Evolutionary conservation across 169 alveolate genomes (phyloP), one percentile per base, ranked within the genome.

Genomic region (Babesia ovata): DNA sequence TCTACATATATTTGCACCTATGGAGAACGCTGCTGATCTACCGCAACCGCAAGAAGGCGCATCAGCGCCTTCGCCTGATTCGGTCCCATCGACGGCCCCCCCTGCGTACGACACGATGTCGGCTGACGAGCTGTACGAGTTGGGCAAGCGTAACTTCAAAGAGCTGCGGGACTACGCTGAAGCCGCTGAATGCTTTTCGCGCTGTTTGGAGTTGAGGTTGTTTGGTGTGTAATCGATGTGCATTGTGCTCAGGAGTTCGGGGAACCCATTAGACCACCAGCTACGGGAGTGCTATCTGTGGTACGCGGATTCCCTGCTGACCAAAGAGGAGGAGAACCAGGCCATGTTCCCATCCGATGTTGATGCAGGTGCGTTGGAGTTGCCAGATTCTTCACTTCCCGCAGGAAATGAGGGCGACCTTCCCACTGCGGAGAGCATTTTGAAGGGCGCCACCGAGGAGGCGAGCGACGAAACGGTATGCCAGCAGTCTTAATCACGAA

Each of bases 261-360:
- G 63, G 26, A 74, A 82, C 59, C 89, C 89, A 9, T 45, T 19
- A 33, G 70, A 82, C 62, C 17, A 19, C 28, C 16, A 57, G 14
- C 75, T 82, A 36, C 48, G 85, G 22, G 79, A 82, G 33, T 73
- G 73, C 67, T 82, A 82, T 81, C 89, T 82, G 42, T 82, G 89
- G 89, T 82, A 49, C 75, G 89, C 85, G 12, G 89, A 82, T 48
- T 49, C 89, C 48, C 81, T 82, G 8, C 69, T 82, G 33, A 82
- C 89, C n/a, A 82, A 82, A 19, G 89, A 82, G 42, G 89, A 82
- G 63, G 75, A 82, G 46, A 82, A 49, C 79, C 67, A 76, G 33
- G 44, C 66, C 17, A 74, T 82, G 53, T 74, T 82, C 53, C 44
- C 76, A 11, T 33, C 79, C 21, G 28, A 29, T 14, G 75, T 73